Conservation (phyloP, 2,329 filamentous ascomycete species). For the Amylocarpus encephaloides region DNA sequence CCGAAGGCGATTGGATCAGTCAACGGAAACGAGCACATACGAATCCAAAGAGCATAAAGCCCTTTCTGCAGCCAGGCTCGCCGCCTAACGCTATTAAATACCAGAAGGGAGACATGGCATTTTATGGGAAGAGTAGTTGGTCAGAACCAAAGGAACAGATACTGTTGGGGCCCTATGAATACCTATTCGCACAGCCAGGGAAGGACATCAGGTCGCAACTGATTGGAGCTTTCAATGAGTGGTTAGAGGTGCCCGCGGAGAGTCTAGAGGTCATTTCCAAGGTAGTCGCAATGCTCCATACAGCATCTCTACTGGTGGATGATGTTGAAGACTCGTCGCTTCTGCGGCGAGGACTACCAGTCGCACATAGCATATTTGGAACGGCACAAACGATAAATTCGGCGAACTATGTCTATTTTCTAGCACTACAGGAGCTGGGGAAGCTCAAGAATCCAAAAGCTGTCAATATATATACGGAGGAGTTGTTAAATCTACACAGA, state of each 20-base stretch:
- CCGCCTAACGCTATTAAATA: constrained; percentile 24
- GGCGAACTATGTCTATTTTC: constrained; percentile 85
- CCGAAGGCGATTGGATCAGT: constrained; percentile 56
- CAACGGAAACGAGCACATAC: constrained; percentile 32
- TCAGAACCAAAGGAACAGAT: constrained; percentile 69
- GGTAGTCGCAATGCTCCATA: constrained; percentile 80
- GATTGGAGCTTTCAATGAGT: constrained; percentile 74
- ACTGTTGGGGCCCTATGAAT: constrained; percentile 72
- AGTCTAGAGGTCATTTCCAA: constrained; percentile 69
- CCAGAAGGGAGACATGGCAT: constrained; percentile 27
- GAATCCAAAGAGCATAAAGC: constrained; percentile 18
- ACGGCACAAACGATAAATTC: constrained; percentile 85
- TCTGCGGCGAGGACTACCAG: constrained; percentile 71
- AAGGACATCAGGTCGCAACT: constrained; percentile 79
- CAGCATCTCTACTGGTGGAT: constrained; percentile 75
- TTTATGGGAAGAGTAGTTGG: constrained; percentile 44
- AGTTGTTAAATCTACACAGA: constrained; percentile 76
- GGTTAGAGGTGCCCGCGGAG: constrained; percentile 66
- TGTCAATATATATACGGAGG: constrained; percentile 70
- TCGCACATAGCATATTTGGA: constrained; percentile 79
- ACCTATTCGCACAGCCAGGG: constrained; percentile 70
- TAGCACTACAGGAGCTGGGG: constrained; percentile 67
- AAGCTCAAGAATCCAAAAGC: constrained; percentile 62
- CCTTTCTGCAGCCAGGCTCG: constrained; percentile 18
- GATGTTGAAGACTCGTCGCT: constrained; percentile 80